These are phyloP conservation scores for Termitomyces sp. DNA, from an alignment of 768 basidiomycete species.

Conservation along the genomic window DNA sequence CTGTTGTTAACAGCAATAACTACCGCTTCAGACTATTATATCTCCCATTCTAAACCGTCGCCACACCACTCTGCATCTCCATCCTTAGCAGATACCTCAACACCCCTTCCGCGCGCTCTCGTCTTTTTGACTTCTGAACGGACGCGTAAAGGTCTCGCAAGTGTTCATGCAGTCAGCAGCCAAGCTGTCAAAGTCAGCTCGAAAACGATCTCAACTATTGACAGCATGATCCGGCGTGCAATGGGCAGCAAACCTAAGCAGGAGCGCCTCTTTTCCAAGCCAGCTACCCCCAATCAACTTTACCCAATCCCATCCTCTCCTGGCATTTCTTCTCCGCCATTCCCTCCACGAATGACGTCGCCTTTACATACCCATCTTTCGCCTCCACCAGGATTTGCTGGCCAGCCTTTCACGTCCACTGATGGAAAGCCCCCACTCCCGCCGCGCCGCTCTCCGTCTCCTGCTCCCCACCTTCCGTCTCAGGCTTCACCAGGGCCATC, in stretches of 20 bases:
- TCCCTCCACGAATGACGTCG: slow-evolving; percentile 18
- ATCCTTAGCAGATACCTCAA: slow-evolving; percentile 3
- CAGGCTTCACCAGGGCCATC: slow-evolving; percentile 17
- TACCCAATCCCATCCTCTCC: slow-evolving; percentile 4
- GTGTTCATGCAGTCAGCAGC: slow-evolving; percentile 59
- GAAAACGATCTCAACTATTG: slow-evolving; percentile 56
- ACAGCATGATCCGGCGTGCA: slow-evolving; percentile 52
- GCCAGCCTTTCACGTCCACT: background rate
- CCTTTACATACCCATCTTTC: slow-evolving; percentile 12
- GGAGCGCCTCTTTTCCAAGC: slow-evolving; percentile 12
- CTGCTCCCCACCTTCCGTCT: slow-evolving; percentile 30
- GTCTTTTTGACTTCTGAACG: slow-evolving; percentile 56
- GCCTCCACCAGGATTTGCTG: slow-evolving; percentile 15
- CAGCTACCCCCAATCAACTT: slow-evolving; percentile 1
- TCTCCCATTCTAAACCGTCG: slow-evolving; percentile 49
- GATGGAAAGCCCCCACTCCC: slow-evolving; percentile 27
- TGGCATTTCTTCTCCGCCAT: background rate
- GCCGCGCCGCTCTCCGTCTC: slow-evolving; percentile 25
- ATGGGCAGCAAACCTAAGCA: slow-evolving; percentile 42
- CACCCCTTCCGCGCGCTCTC: slow-evolving; percentile 39
- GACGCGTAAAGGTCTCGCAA: slow-evolving; percentile 52
- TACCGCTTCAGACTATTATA: slow-evolving; percentile 56
- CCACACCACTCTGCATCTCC: slow-evolving; percentile 29
- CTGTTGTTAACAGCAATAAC: slow-evolving; percentile 59
- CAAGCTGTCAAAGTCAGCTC: slow-evolving; percentile 63